These are phyloP conservation scores for Tetrapisispora taiwanensis DNA, from an alignment of 805 yeast species.

Conservation along the genomic window DNA sequence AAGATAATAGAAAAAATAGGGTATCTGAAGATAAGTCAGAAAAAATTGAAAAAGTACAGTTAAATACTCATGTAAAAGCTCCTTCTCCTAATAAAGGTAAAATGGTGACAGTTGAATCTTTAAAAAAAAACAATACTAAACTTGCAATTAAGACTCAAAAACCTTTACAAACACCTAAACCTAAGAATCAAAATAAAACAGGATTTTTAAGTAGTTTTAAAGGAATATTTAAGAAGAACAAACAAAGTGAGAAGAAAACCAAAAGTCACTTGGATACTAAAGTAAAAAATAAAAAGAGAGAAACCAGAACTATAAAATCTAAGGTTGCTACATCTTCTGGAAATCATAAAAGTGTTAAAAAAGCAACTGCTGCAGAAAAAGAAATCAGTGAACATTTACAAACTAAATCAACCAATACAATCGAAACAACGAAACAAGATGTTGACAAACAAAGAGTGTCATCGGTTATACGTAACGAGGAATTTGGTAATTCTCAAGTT, in stretches of 20 bases:
- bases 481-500: not conserved
- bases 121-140: not conserved
- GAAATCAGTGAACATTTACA: not conserved
- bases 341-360: conserved; percentile 2
- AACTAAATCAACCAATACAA: not conserved
- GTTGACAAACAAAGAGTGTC: conserved; percentile 16
- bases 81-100: not conserved
- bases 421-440: not conserved
- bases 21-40: not conserved
- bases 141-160: not conserved
- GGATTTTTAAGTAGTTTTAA: conserved; percentile 12
- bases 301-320: too few species aligned
- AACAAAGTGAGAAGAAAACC: not conserved
- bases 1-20: not conserved
- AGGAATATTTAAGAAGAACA: conserved; percentile 11
- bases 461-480: conserved; percentile 11
- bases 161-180: not conserved
- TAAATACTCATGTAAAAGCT: too few species aligned
- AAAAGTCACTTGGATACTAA: not conserved
- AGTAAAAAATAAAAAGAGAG: too few species aligned
- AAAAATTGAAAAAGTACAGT: too few species aligned
- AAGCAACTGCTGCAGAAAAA: not conserved
- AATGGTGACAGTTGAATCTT: not conserved
- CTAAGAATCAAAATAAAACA: conserved; percentile 10
- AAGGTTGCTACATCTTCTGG: too few species aligned